Evolutionary conservation across 768 basidiomycete genomes (phyloP), one percentile per base, ranked within the genome.

Genomic region (Panaeolus cyanescens): DNA sequence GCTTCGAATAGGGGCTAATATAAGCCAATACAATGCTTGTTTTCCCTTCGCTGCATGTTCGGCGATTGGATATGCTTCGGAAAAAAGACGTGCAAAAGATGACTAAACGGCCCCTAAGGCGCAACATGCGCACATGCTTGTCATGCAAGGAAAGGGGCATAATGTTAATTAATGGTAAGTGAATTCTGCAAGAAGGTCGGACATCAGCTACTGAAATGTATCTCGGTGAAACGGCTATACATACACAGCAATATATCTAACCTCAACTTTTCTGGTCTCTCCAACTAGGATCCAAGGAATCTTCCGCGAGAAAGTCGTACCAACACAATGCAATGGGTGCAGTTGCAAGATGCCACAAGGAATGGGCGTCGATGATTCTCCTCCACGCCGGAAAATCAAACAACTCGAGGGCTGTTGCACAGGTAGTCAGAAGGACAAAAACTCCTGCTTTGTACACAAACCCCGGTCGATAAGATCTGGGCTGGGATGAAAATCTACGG

Each of bases 331-430:
- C 85, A 32, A 99, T 84, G 0, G 90, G 89, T 0, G 84, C 89
- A 0, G 96, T 99, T 3, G 86, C 82, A 7, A 91, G 78, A 73
- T 99, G 96, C 97, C 96, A 99, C 15, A 99, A 75, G 2, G 94
- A 82, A 72, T 98, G 97, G 0, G 96, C 95, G 70, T 99, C 96
- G 19, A 98, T 78, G 6, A 87, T 72, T 32, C 95, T 74, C n/a
- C 70, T 69, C 74, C 88, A 80, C 0, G 95, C 92, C 0, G 95
- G 85, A 68, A 99, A 99, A 71, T 99, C 96, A 64, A 96, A 87
- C 3, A 99, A 71, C 69, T 99, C 96, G 32, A 99, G 80, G 1
- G 80, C 77, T 2, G 89, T 93, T 13, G 93, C 91, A 2, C 81
- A 79, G 0, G 87, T 92, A 1, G 92, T 93, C 15, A 92, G 72